Conservation (phyloP, 371 early-diverging fungal genomes). For the Rhizopus stolonifer region DNA sequence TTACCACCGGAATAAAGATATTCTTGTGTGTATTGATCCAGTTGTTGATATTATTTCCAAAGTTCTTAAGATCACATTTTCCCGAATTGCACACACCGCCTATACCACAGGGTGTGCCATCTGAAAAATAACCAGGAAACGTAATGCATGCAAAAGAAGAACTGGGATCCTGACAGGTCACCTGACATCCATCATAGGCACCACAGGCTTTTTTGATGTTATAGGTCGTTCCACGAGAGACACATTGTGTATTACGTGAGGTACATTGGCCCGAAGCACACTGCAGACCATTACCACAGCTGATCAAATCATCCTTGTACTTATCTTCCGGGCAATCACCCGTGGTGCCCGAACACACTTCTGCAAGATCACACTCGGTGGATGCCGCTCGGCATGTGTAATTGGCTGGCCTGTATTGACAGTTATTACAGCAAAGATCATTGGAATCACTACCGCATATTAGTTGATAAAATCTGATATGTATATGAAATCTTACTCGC, state of each 20-base stretch:
- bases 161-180: conserved; percentile 66
- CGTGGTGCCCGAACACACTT: conserved; percentile 77
- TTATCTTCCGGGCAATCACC: conserved; percentile 78
- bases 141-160: conserved; percentile 56
- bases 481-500: conserved; percentile 72
- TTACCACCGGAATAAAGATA: conserved; percentile 61
- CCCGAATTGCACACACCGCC: conserved; percentile 65
- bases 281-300: conserved; percentile 61
- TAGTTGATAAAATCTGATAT: too few species aligned
- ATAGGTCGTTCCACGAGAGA: conserved; percentile 50
- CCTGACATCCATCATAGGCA: conserved; percentile 55
- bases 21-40: conserved; percentile 53
- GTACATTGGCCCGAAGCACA: conserved; percentile 94
- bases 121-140: conserved; percentile 79
- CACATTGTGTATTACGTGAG: conserved; percentile 81
- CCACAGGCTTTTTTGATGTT: conserved; percentile 48
- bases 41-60: conserved; percentile 21
- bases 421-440: conserved; percentile 83
- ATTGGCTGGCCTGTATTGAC: conserved; percentile 66
- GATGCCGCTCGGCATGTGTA: conserved; percentile 76
- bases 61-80: conserved; percentile 30
- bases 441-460: conserved; percentile 63
- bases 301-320: conserved; percentile 67
- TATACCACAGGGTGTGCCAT: conserved; percentile 89
- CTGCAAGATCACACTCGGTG: conserved; percentile 82